Evolutionary conservation across 2,329 filamentous ascomycete species (phyloP).

Genomic region (Pyrenophora tritici-repentis): DNA sequence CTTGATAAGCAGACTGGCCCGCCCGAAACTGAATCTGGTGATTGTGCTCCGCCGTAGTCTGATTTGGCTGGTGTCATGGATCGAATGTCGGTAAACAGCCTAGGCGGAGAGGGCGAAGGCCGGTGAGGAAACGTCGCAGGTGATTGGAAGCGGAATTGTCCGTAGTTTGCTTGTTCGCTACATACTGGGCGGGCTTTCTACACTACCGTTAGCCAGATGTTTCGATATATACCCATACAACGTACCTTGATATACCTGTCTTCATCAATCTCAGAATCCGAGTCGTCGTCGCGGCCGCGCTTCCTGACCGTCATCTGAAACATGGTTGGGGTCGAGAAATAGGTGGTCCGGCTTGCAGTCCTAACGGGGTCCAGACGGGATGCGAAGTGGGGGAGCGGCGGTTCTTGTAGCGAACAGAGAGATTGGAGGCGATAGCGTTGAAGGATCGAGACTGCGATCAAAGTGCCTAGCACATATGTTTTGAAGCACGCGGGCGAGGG

Average conservation of each 20-base stretch:
- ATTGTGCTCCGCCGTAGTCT: slow-evolving; percentile 32
- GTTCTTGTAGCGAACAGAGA: slow-evolving; percentile 13
- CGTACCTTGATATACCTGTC: slow-evolving; percentile 39
- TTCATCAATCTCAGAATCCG: slow-evolving; percentile 39
- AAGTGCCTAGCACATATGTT: slow-evolving; percentile 34
- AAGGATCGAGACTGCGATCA: slow-evolving; percentile 18
- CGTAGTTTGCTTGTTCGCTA: slow-evolving; percentile 25
- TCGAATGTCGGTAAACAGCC: slow-evolving; percentile 28
- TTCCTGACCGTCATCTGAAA: slow-evolving; percentile 39
- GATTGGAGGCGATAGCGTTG: slow-evolving; percentile 18
- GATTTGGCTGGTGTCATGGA: slow-evolving; percentile 40
- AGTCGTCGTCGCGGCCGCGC: slow-evolving; percentile 42
- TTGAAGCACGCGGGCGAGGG: slow-evolving; percentile 35
- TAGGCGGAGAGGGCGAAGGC: slow-evolving; percentile 38
- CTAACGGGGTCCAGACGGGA: slow-evolving; percentile 27
- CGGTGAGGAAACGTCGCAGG: slow-evolving; percentile 27
- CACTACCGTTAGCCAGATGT: slow-evolving; percentile 14
- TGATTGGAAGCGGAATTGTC: slow-evolving; percentile 23
- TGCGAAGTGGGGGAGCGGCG: slow-evolving; percentile 17
- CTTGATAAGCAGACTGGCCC: slow-evolving; percentile 28
- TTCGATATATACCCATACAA: slow-evolving; percentile 1
- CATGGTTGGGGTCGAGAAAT: slow-evolving; percentile 22
- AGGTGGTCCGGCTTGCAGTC: slow-evolving; percentile 3
- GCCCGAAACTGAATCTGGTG: slow-evolving; percentile 32
- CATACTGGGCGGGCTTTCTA: slow-evolving; percentile 41